These are phyloP conservation scores for Periconia macrospinosa DNA, from an alignment of 2,329 filamentous ascomycete species.

Conservation along the genomic window DNA sequence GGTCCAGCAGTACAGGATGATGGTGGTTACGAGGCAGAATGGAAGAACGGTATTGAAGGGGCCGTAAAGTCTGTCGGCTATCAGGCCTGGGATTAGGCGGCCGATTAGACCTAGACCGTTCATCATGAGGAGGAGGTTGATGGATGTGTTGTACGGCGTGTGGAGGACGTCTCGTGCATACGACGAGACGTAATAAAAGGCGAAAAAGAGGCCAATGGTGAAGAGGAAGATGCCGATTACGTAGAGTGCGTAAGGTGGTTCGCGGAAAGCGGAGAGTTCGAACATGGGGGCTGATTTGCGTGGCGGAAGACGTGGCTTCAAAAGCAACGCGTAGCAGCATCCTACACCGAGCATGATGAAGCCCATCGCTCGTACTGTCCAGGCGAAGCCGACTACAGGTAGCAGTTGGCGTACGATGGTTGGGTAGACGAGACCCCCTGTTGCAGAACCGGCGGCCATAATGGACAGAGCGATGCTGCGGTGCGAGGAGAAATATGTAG, in stretches of 20 bases:
- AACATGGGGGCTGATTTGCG: conserved; percentile 47
- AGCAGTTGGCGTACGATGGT: conserved; percentile 57
- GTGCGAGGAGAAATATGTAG: conserved; percentile 64
- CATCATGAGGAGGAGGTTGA: conserved; percentile 59
- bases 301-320: conserved; percentile 48
- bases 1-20: conserved; percentile 61
- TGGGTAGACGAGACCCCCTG: conserved; percentile 67
- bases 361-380: conserved; percentile 65
- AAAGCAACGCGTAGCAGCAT: conserved; percentile 37
- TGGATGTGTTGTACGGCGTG: conserved; percentile 54
- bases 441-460: conserved; percentile 61
- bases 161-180: conserved; percentile 47
- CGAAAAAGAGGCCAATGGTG: conserved; percentile 44
- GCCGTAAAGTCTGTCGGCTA: conserved; percentile 58
- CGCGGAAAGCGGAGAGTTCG: conserved; percentile 46
- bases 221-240: conserved; percentile 37
- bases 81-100: conserved; percentile 56
- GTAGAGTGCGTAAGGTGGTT: conserved; percentile 45
- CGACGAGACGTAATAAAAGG: conserved; percentile 50
- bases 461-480: conserved; percentile 63
- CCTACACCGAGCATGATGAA: conserved; percentile 59
- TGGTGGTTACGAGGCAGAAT: conserved; percentile 48
- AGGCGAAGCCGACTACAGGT: conserved; percentile 63
- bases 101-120: conserved; percentile 60
- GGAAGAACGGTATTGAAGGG: conserved; percentile 61